Evolutionary conservation across 2,329 filamentous ascomycete species (phyloP).

Genomic region (Aureobasidium mangrovei): DNA sequence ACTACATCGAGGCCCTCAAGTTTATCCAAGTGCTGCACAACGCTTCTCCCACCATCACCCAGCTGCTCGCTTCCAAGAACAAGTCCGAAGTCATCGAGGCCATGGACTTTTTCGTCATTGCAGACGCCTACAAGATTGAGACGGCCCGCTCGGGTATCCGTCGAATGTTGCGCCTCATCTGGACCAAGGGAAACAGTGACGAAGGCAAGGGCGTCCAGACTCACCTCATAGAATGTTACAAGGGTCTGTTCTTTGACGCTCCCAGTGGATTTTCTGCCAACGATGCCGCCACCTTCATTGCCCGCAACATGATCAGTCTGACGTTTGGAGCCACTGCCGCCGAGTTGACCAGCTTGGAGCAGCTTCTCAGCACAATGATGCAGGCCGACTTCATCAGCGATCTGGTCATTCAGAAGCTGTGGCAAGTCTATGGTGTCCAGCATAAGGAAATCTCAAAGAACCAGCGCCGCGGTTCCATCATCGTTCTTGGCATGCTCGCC

Average conservation of each 20-base stretch:
- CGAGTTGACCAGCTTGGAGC: slow-evolving; percentile 89
- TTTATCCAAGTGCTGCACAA: slow-evolving; percentile 89
- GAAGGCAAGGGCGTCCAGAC: slow-evolving; percentile 97
- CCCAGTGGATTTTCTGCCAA: slow-evolving; percentile 81
- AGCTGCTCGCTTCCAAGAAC: slow-evolving; percentile 86
- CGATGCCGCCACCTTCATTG: slow-evolving; percentile 89
- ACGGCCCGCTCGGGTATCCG: slow-evolving; percentile 87
- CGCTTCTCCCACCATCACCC: slow-evolving; percentile 70
- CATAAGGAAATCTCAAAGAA: slow-evolving; percentile 86
- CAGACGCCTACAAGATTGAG: slow-evolving; percentile 93
- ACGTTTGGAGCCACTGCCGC: slow-evolving; percentile 93
- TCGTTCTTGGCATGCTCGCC: slow-evolving; percentile 92
- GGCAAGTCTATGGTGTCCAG: slow-evolving; percentile 95
- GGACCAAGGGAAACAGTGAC: slow-evolving; percentile 98
- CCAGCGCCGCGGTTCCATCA: slow-evolving; percentile 86
- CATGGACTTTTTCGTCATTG: slow-evolving; percentile 95
- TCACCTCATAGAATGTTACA: slow-evolving; percentile 95
- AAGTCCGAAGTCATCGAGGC: slow-evolving; percentile 98
- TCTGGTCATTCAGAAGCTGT: slow-evolving; percentile 80
- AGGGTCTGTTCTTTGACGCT: slow-evolving; percentile 88
- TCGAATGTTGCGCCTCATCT: slow-evolving; percentile 92
- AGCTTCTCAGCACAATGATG: slow-evolving; percentile 96
- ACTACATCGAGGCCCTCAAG: slow-evolving; percentile 84
- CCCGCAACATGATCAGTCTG: slow-evolving; percentile 96
- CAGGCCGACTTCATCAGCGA: slow-evolving; percentile 80